Evolutionary conservation across 768 basidiomycete species (phyloP).

Genomic region (Harrya chromipes): DNA sequence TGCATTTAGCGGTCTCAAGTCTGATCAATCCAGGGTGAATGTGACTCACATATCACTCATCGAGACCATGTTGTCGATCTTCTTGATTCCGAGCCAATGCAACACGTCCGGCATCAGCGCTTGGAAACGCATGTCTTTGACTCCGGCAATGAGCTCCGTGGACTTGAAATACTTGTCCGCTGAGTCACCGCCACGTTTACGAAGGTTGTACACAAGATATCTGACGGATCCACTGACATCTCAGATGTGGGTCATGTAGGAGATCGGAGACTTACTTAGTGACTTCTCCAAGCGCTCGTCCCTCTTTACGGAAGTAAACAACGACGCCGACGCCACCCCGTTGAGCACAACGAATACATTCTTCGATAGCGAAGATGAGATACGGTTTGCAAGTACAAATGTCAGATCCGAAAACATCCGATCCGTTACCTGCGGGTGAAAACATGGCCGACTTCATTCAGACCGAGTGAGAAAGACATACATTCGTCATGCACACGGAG

Average conservation of each 20-base stretch:
- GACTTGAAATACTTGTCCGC: slow-evolving; percentile 94
- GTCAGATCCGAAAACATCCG: slow-evolving; percentile 93
- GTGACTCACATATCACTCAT: slow-evolving; percentile 74
- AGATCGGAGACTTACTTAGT: slow-evolving; percentile 59
- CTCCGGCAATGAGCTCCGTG: slow-evolving; percentile 91
- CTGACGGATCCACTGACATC: slow-evolving; percentile 37
- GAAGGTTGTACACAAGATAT: slow-evolving; percentile 93
- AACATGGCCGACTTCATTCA: not conserved
- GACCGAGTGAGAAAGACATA: slow-evolving; percentile 28
- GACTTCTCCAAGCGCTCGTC: slow-evolving; percentile 89
- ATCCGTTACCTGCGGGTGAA: slow-evolving; percentile 66
- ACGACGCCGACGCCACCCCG: slow-evolving; percentile 89
- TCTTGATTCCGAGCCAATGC: slow-evolving; percentile 90
- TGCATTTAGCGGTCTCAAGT: slow-evolving; percentile 21
- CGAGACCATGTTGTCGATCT: slow-evolving; percentile 86
- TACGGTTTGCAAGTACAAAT: slow-evolving; percentile 95
- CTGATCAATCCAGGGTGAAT: not conserved
- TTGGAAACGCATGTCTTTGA: slow-evolving; percentile 94
- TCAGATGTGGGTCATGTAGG: not conserved
- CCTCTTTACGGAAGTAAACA: slow-evolving; percentile 94
- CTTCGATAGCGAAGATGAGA: slow-evolving; percentile 88
- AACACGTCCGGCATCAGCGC: slow-evolving; percentile 95
- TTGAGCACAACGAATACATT: slow-evolving; percentile 82
- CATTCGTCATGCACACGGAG: slow-evolving; percentile 95
- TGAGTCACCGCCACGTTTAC: slow-evolving; percentile 90